Conservation (phyloP, 2,329 filamentous ascomycete species). For the Lachnellula willkommii region DNA sequence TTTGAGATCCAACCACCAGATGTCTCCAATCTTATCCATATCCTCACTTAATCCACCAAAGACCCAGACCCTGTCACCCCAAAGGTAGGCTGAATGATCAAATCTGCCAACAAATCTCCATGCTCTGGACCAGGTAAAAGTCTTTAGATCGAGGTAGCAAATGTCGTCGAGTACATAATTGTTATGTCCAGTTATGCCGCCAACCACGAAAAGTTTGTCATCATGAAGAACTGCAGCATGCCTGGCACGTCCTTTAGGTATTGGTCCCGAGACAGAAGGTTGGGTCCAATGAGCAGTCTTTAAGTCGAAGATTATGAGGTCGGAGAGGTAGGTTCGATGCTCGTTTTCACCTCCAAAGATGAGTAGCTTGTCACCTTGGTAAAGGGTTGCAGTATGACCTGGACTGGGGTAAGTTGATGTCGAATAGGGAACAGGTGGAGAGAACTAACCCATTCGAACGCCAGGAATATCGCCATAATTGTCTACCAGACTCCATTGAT, state of each 20-base stretch:
- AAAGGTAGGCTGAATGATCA: slow-evolving; percentile 92
- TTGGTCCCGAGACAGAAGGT: slow-evolving; percentile 74
- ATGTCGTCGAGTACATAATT: slow-evolving; percentile 93
- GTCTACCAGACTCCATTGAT: slow-evolving; percentile 93
- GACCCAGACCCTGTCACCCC: slow-evolving; percentile 88
- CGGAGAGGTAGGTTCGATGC: slow-evolving; percentile 89
- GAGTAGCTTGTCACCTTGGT: slow-evolving; percentile 89
- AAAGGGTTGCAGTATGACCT: slow-evolving; percentile 93
- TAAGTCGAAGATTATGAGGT: slow-evolving; percentile 93
- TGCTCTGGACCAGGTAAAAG: slow-evolving; percentile 92
- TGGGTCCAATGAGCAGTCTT: slow-evolving; percentile 94
- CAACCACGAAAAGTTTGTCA: slow-evolving; percentile 92
- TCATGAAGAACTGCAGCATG: slow-evolving; percentile 91
- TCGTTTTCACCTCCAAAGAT: slow-evolving; percentile 98
- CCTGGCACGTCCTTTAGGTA: slow-evolving; percentile 83
- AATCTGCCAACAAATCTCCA: slow-evolving; percentile 96
- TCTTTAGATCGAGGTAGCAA: slow-evolving; percentile 93
- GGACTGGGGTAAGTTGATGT: slow-evolving; percentile 6
- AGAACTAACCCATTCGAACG: slow-evolving; percentile 78
- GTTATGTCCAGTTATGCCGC: slow-evolving; percentile 90
- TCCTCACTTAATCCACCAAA: slow-evolving; percentile 92
- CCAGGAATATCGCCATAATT: slow-evolving; percentile 98
- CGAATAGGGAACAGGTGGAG: neutral
- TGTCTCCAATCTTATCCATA: slow-evolving; percentile 93
- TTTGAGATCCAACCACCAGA: slow-evolving; percentile 96